A percentile compares a stretch with the other conserved stretches of the same genome.
Evolutionary conservation across 179 eudicot genomes (phyloP).

Genomic region (Monotropa hypopitys): DNA sequence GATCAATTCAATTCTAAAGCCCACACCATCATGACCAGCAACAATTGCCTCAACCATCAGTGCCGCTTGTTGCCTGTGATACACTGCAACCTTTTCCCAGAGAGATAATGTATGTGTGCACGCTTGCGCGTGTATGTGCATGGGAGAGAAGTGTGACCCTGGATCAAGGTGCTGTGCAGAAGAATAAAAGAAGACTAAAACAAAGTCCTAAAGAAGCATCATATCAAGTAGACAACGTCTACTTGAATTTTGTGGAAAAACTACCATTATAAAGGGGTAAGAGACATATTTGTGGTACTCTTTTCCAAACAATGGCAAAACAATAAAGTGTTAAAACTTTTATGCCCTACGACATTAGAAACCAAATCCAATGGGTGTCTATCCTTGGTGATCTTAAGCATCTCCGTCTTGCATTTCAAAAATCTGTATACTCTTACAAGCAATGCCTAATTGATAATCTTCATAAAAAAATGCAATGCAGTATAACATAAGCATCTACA

Average conservation of each 20-base stretch:
- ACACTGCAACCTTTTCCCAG: too few species aligned
- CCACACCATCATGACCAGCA: background rate
- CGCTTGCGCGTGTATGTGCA: too few species aligned
- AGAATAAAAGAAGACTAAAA: background rate
- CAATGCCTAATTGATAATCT: background rate
- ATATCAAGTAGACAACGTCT: background rate
- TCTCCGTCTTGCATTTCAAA: background rate
- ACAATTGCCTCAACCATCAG: background rate
- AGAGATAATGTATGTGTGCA: too few species aligned
- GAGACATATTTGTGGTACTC: background rate
- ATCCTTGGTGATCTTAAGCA: background rate
- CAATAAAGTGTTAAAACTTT: background rate
- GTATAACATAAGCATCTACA: background rate
- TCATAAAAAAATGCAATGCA: background rate
- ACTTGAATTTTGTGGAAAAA: background rate
- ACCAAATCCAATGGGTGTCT: background rate
- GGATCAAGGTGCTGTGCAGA: background rate
- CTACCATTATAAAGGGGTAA: background rate
- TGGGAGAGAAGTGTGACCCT: background rate
- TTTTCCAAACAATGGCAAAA: background rate
- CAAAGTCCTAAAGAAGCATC: background rate
- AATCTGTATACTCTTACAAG: background rate
- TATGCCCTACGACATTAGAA: background rate
- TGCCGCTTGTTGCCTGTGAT: background rate
- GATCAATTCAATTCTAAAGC: background rate